Percentiles rank a stretch among this genome's conserved stretches.
Conservation (phyloP, 345 rosid genomes). For the Nasturtium officinale region DNA sequence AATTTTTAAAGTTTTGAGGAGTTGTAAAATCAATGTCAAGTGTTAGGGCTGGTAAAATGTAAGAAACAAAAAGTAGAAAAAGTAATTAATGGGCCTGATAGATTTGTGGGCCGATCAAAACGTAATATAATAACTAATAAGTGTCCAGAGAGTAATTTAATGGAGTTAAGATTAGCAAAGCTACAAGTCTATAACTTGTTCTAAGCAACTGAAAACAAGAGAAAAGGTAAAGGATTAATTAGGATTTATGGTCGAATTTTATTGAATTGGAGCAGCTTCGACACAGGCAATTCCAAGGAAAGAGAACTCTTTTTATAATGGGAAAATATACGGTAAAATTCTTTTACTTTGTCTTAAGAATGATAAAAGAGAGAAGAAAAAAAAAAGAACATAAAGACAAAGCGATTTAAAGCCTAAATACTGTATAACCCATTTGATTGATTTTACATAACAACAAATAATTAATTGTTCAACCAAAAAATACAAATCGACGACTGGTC, state of each 20-base stretch:
- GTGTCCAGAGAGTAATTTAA: not conserved
- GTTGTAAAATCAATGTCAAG: too few relatives aligned
- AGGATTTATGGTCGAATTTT: too few relatives aligned
- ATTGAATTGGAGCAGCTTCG: too few relatives aligned
- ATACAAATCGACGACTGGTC: constrained; percentile 10
- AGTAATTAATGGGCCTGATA: not conserved
- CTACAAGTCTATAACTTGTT: too few relatives aligned
- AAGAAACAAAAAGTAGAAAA: not conserved
- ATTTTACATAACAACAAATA: constrained; percentile 17
- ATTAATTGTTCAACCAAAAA: constrained; percentile 18
- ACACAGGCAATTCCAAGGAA: too few relatives aligned
- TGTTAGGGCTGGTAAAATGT: not conserved
- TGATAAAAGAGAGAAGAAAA: too few relatives aligned
- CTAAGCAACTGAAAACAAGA: too few relatives aligned
- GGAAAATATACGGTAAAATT: too few relatives aligned
- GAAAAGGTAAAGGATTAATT: too few relatives aligned
- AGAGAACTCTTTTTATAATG: too few relatives aligned
- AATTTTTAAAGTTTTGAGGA: too few relatives aligned
- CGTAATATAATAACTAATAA: too few relatives aligned
- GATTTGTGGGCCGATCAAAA: not conserved
- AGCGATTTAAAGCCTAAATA: not conserved
- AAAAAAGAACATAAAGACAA: not conserved
- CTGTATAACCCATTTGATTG: not conserved
- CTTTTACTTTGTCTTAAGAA: not conserved
- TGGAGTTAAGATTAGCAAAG: not conserved